Base-by-base conservation (phyloP, 1,284 basidiomycete species). In the Cystobasidium pallidum region DNA sequence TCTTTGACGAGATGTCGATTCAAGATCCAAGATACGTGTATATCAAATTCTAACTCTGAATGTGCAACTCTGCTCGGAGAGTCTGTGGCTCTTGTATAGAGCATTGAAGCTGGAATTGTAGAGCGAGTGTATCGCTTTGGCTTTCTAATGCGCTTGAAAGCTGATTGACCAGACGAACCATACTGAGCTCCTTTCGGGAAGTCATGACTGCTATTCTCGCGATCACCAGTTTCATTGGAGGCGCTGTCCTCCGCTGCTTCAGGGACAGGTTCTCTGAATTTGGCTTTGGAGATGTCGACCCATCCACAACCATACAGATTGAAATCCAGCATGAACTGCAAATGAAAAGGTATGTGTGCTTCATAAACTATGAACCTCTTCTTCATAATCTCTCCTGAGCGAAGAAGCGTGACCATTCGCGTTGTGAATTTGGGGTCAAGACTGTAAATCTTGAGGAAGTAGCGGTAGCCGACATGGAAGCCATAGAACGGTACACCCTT, bases 401-500 rank as follows among this genome's bases (percentile, higher is more conserved):
- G 87, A 68, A 96, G 81, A 68, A 94, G 86, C 21, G 90, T 87
- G 43, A 87, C 86, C 17, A 89, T 86, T 24, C 91, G 88, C 76
- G 84, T 87, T 74, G 89, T 83, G 75, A 87, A 82, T 1, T 84
- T 80, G 4, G 93, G 92, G 77, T 96, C 88, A 59, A 85, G 84
- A 70, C 94, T 83, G 75, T 88, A 84, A 62, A 99, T 86, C 81
- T 97, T 97, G 81, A 99, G 87, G 82, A 91, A 99, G 32, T 93
- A 93, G 11, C 86, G 85, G 79, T 92, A 91, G 30, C 88, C 87
- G 21, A 90, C 84, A 80, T 94, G 91, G 81, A 94, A 98, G 8
- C 95, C 95, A 81, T 98, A 99, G 81, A 98, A 97, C 76, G 91
- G 90, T 26, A 91, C 83, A n/a, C 93, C 95, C 82, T 98, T 98